Base-by-base conservation (phyloP, 148 eudicot genomes). In the Linanthus parryae region DNA sequence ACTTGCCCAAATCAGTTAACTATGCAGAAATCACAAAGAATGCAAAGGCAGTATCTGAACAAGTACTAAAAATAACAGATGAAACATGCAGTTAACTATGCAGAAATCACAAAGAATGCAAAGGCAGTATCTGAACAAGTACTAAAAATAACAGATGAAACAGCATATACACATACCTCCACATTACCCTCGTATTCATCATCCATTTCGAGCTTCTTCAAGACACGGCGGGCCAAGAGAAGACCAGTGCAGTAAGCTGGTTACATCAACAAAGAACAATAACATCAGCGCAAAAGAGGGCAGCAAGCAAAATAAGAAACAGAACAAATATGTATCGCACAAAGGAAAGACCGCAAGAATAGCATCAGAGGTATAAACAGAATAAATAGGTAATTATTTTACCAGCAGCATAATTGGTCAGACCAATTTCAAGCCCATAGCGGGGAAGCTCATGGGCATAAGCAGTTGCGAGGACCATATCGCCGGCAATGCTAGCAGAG, bases 191-290 rank as follows among this genome's bases (percentile, higher is more conserved):
- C 73, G 59, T 82, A 82, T 20, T 78, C 88, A 5, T 64, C 58
- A 28, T 82, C 84, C 88, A 82, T 69, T 46, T 82, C 84, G 31
- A 82, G 81, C 58, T 30, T 63, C 49, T 78, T 75, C 65, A 82
- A 45, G 6, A 75, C 79, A 33, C 88, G 73, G 14, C 88, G 65
- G 11, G 88, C 88, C 44, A 82, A 64, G 7, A 82, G 76, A 64
- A 82, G 81, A 9, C 88, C 88, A 56, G 88, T 82, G 23, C 84
- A 82, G 67, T 82, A 82, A 7, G 88, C 84, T 82, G 42, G 52
- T 48, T 8, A 51, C 23, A 51, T 3, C 13, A 58, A n/a, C 13
- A 47, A 25, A 14, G 10, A 47, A 47, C 7, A 47, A 3, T 9
- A 47, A 13, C 4, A 46, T 1, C n/a, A 3, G 12, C 2, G 15